Base-by-base conservation (phyloP, 306 rosid species). In the Prunus dulcis region DNA sequence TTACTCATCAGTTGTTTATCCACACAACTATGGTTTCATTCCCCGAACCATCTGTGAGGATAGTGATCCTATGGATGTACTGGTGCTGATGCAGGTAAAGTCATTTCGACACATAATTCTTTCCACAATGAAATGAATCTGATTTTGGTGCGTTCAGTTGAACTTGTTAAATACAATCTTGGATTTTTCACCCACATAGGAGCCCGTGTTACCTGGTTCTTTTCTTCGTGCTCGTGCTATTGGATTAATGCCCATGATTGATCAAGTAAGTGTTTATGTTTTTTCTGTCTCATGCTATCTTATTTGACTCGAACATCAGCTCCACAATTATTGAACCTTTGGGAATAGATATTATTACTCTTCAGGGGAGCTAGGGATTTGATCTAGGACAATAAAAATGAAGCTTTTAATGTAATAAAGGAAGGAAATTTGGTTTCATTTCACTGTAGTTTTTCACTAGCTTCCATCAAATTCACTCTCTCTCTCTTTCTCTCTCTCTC, bases 141-240 rank as follows among this genome's bases (percentile, higher is more conserved):
- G 22, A 23, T 46, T 76, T 4, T 38, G n/a, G 53, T 66, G 46
- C 66, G 6, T 79, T 64, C 51, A 4, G 11, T 72, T 77, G 22
- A 76, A 77, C 61, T 67, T 67, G 32, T 67, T 25, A 3, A 19
- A 64, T 34, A 32, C 23, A 67, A 64, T 50, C 45, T 34, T 75
- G 19, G 58, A n/a, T 50, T 63, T 75, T 19, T 55, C 41, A 72
- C 76, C 49, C 74, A 76, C 64, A 4, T 67, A 95, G 98, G 98
- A 95, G 86, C 98, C 96, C 5, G 89, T 95, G 32, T 77, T 90
- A 25, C 93, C 98, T 69, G 97, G 97, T 74, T 86, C 91, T 58
- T 95, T 95, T 91, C 97, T 95, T 50, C 97, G 97, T 68, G 98
- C 98, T 73, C 98, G 98, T 77, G 98, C 98, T 69, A 91, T 95